phyloP scores from a whole-genome alignment of 1,284 basidiomycete species.

The Grifola frondosa region DNA sequence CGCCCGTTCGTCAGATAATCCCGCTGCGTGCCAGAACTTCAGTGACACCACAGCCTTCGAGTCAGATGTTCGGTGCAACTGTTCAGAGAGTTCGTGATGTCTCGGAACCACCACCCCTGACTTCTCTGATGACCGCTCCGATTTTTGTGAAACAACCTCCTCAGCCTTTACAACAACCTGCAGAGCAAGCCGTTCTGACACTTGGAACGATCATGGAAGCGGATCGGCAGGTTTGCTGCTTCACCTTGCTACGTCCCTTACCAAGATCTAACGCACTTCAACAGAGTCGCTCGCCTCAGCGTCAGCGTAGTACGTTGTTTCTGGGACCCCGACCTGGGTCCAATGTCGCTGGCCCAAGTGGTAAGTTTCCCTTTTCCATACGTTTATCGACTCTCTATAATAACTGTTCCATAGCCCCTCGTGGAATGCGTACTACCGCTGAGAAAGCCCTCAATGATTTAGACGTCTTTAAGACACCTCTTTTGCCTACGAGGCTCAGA shows the following conservation, averaged over 20 bases:
- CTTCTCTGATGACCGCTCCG: constrained; percentile 58
- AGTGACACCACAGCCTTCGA: constrained; percentile 65
- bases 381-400: too few relatives aligned
- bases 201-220: constrained; percentile 63
- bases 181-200: constrained; percentile 39
- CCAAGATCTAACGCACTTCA: constrained; percentile 10
- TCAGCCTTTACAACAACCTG: constrained; percentile 26
- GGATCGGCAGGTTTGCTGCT: constrained; percentile 46
- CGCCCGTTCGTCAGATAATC: constrained; percentile 46
- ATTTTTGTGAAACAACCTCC: constrained; percentile 66
- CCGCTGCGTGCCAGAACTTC: constrained; percentile 57
- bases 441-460: constrained; percentile 67
- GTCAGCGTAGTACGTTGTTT: constrained; percentile 50
- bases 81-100: constrained; percentile 41
- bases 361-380: too few relatives aligned
- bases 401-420: too few relatives aligned
- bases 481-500: constrained; percentile 66
- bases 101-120: constrained; percentile 69
- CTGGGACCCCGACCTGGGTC: constrained; percentile 36
- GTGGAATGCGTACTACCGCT: too few relatives aligned
- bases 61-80: constrained; percentile 46
- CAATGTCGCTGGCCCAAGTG: constrained; percentile 25
- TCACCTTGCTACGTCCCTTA: too few relatives aligned
- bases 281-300: constrained; percentile 37
- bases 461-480: constrained; percentile 74